Percentiles rank a stretch among this genome's conserved stretches.
Conservation (phyloP, 2,329 filamentous ascomycete genomes). For the Bipolaris sorokiniana region DNA sequence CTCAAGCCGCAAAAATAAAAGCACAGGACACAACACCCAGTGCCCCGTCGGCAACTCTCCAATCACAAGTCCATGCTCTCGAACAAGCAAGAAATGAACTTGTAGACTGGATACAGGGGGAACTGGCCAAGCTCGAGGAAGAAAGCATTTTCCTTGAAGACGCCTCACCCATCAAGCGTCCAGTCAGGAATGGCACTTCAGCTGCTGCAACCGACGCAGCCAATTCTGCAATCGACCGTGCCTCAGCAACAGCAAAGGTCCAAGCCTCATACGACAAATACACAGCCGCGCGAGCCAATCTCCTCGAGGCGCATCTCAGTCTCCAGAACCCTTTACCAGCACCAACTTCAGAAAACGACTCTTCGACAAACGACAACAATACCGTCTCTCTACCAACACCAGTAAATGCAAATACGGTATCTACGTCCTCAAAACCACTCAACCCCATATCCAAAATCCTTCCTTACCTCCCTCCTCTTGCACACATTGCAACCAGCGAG, state of each 20-base stretch:
- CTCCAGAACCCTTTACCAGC: slow-evolving; percentile 21
- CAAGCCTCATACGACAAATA: slow-evolving; percentile 42
- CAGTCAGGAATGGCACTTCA: slow-evolving; percentile 1
- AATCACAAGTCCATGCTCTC: slow-evolving; percentile 49
- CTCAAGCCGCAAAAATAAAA: slow-evolving; percentile 29
- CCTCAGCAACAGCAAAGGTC: slow-evolving; percentile 34
- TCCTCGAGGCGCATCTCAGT: slow-evolving; percentile 31
- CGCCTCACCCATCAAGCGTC: slow-evolving; percentile 40
- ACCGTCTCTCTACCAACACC: not conserved
- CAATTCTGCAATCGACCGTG: slow-evolving; percentile 17
- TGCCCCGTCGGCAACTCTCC: slow-evolving; percentile 17
- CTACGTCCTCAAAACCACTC: not conserved
- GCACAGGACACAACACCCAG: slow-evolving; percentile 15
- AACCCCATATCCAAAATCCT: slow-evolving; percentile 36
- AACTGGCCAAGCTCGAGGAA: slow-evolving; percentile 52
- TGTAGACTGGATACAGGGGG: slow-evolving; percentile 59
- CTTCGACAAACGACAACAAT: not conserved
- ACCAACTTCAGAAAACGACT: not conserved
- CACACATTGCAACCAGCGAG: slow-evolving; percentile 33
- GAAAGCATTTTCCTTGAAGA: slow-evolving; percentile 45
- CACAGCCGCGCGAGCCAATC: slow-evolving; percentile 26
- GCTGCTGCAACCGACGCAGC: not conserved
- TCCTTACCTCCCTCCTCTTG: slow-evolving; percentile 40
- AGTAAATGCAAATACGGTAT: slow-evolving; percentile 11
- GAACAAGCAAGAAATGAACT: slow-evolving; percentile 56